Base-by-base conservation (phyloP, 1,284 basidiomycete species). In the Prillingera fragicola region DNA sequence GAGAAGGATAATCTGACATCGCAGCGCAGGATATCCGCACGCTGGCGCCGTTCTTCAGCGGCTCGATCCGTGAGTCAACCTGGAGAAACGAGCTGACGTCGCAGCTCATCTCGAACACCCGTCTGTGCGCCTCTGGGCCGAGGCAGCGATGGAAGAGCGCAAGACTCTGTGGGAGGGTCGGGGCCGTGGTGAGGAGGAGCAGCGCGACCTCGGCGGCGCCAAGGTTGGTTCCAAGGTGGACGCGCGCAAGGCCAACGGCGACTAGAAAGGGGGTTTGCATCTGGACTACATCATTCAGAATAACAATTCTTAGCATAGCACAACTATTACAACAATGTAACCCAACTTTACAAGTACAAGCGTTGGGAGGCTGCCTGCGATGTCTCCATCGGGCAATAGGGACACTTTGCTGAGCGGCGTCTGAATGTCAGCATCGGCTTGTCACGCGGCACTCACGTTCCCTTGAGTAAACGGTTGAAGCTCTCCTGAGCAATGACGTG, bases 401-500 rank as follows among this genome's bases (percentile, higher is more conserved):
- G 69, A 43, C 71, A 73, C 52, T 73, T 73, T 8, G 61, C 68
- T 3, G 58, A 47, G 40, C 62, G 57, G 6, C 67, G 65, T 1
- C 63, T 69, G 38, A 7, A 25, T 18, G 25, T 53, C 23, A 55
- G 35, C 33, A 22, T 12, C 12, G 9, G 22, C 26, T n/a, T 24
- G 8, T 8, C 8, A 15, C 3, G 14, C n/a, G 17, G 5, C 12
- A 78, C 87, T 62, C 59, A 92, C 91, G 85, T 85, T 59, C 84
- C 79, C 72, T 94, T 95, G 61, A 84, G 81, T 36, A 96, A 73
- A 64, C 89, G 87, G 49, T 80, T 78, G 56, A 95, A 73, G 63
- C 86, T 90, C 58, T 95, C 91, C 62, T 84, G 84, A 2, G 87
- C 83, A 38, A 96, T 82, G 27, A 94, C 89, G 70, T 99, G 95